Percentiles rank a stretch among this genome's conserved stretches.
phyloP scores from a whole-genome alignment of 352 stramenopile genomes.

The Phytophthora aleatoria region DNA sequence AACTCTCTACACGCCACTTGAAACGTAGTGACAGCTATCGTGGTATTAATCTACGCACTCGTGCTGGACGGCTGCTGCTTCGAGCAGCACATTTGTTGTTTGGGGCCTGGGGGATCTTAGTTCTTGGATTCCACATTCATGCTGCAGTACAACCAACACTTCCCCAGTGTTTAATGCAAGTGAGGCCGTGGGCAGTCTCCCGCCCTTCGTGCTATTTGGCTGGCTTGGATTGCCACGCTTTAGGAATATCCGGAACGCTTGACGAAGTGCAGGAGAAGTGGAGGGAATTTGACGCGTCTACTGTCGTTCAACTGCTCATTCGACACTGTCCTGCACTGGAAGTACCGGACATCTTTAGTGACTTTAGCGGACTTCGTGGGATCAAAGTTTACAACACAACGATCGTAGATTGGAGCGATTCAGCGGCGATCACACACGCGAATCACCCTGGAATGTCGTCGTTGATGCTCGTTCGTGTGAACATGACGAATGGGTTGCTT shows the following conservation, averaged over 20 bases:
- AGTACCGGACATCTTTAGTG: slow-evolving; percentile 22
- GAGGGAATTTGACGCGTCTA: slow-evolving; percentile 25
- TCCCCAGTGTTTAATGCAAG: slow-evolving; percentile 31
- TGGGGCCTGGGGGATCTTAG: slow-evolving; percentile 12
- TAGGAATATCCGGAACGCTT: slow-evolving; percentile 16
- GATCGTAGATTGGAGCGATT: slow-evolving; percentile 24
- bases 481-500: slow-evolving; percentile 36
- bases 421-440: slow-evolving; percentile 27
- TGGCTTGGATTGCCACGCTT: slow-evolving; percentile 30
- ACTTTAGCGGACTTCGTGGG: slow-evolving; percentile 29
- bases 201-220: slow-evolving; percentile 37
- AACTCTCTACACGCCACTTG: neutral
- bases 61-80: neutral
- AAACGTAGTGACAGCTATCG: slow-evolving; percentile 2
- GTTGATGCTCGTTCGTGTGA: slow-evolving; percentile 39
- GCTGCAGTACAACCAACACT: slow-evolving; percentile 14
- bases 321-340: slow-evolving; percentile 37
- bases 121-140: slow-evolving; percentile 34
- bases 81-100: slow-evolving; percentile 14
- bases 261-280: slow-evolving; percentile 17
- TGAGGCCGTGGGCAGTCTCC: slow-evolving; percentile 35
- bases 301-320: slow-evolving; percentile 34
- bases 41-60: neutral
- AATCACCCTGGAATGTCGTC: slow-evolving; percentile 30
- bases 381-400: slow-evolving; percentile 51